Evolutionary conservation across 2,329 filamentous ascomycete genomes (phyloP).

Genomic region (Fusarium tricinctum): DNA sequence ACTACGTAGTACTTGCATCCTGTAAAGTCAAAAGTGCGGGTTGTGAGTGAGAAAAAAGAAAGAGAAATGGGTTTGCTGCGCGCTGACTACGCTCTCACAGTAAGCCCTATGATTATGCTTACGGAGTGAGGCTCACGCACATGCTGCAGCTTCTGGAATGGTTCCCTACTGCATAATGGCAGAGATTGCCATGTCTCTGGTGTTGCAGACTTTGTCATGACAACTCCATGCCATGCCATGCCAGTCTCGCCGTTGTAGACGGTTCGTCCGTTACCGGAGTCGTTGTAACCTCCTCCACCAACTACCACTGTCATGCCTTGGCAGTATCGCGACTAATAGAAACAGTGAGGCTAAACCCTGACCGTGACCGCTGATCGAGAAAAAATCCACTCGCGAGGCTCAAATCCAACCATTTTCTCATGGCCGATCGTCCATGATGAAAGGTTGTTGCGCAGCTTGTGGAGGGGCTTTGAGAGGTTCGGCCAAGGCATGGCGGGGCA

Average conservation of each 20-base stretch:
- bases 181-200: conserved; percentile 4
- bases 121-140: conserved; percentile 3
- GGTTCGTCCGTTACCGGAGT: conserved; percentile 20
- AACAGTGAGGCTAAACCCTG: conserved; percentile 41
- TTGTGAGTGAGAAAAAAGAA: not conserved
- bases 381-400: conserved; percentile 40
- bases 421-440: conserved; percentile 44
- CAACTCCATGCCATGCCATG: conserved; percentile 27
- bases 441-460: conserved; percentile 42
- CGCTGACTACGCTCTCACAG: conserved; percentile 9
- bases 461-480: conserved; percentile 48
- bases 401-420: conserved; percentile 36
- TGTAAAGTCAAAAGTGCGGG: conserved; percentile 13
- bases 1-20: conserved; percentile 15
- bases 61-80: not conserved
- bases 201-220: conserved; percentile 30
- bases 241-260: not conserved
- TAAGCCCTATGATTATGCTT: conserved; percentile 5
- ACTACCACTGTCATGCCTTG: conserved; percentile 3
- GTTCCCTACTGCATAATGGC: not conserved
- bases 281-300: conserved; percentile 21
- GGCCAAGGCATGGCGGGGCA: conserved; percentile 46
- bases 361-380: conserved; percentile 49
- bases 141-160: conserved; percentile 25
- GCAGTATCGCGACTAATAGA: conserved; percentile 7